Conservation (phyloP, 805 yeast genomes). For the Millerozyma acaciae region DNA sequence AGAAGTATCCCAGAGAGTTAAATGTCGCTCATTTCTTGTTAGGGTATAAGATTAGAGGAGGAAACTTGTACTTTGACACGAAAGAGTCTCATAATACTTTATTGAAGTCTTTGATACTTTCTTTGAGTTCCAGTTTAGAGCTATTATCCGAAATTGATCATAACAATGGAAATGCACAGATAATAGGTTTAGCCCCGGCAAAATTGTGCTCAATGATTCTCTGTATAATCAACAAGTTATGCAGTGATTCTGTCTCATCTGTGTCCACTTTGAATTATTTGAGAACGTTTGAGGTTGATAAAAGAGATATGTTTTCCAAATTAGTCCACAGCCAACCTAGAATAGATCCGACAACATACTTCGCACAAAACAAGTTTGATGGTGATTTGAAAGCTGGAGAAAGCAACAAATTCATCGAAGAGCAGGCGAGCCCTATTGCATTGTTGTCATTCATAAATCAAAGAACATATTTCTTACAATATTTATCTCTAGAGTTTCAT, state of each 20-base stretch:
- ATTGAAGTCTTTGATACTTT: conserved; percentile 48
- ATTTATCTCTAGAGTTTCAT: conserved; percentile 71
- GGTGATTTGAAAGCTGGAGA: conserved; percentile 30
- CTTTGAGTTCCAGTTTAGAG: conserved; percentile 47
- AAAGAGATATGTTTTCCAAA: conserved; percentile 44
- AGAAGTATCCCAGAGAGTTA: conserved; percentile 34
- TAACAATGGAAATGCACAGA: conserved; percentile 25
- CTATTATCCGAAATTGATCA: conserved; percentile 36
- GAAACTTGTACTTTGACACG: conserved; percentile 52
- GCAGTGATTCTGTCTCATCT: conserved; percentile 55
- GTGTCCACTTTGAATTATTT: conserved; percentile 47
- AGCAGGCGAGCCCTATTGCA: conserved; percentile 43
- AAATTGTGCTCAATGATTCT: conserved; percentile 55
- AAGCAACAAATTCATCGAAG: conserved; percentile 30
- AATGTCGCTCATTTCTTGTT: conserved; percentile 71
- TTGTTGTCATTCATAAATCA: conserved; percentile 58
- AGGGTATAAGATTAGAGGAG: conserved; percentile 58
- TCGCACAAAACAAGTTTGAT: conserved; percentile 48
- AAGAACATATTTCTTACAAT: conserved; percentile 59
- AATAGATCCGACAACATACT: conserved; percentile 49
- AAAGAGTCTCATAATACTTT: conserved; percentile 56
- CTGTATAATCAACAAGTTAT: conserved; percentile 60
- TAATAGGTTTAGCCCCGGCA: conserved; percentile 52
- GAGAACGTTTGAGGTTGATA: conserved; percentile 28
- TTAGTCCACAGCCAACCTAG: conserved; percentile 52